Conservation (phyloP, 75 land plant species). For the Cryptomeria japonica region DNA sequence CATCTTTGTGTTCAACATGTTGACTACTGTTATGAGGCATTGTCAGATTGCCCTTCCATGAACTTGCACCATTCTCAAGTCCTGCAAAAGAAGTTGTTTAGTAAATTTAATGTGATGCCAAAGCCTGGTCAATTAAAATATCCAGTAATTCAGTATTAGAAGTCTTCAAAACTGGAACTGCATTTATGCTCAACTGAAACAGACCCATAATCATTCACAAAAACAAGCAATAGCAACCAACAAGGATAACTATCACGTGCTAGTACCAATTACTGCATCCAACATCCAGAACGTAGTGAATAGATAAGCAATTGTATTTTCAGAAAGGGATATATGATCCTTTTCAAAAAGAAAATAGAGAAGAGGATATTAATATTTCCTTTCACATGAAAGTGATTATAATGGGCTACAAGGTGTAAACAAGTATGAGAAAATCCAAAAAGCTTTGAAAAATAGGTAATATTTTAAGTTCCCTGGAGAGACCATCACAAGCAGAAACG, state of each 20-base stretch:
- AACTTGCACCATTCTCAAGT: background rate
- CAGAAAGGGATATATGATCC: background rate
- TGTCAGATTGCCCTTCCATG: background rate
- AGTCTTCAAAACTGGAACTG: background rate
- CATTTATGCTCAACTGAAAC: too few species aligned
- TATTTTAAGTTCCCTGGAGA: too few species aligned
- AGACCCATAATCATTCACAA: background rate
- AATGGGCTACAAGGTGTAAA: too few species aligned
- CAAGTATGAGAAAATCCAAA: too few species aligned
- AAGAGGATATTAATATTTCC: background rate
- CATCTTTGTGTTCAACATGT: background rate
- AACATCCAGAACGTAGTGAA: background rate
- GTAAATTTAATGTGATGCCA: background rate
- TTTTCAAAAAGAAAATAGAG: background rate
- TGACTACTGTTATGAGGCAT: constrained; percentile 1
- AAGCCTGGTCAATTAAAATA: background rate
- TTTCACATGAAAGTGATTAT: too few species aligned
- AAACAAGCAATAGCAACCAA: background rate
- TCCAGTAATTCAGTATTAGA: background rate
- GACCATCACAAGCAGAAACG: too few species aligned
- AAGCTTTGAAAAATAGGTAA: too few species aligned
- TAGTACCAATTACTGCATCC: background rate
- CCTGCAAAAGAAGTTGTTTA: background rate
- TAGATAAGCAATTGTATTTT: background rate
- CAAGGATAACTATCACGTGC: background rate